phyloP scores from a whole-genome alignment of 2,329 filamentous ascomycete species.

The Pestalotiopsis sp. region DNA sequence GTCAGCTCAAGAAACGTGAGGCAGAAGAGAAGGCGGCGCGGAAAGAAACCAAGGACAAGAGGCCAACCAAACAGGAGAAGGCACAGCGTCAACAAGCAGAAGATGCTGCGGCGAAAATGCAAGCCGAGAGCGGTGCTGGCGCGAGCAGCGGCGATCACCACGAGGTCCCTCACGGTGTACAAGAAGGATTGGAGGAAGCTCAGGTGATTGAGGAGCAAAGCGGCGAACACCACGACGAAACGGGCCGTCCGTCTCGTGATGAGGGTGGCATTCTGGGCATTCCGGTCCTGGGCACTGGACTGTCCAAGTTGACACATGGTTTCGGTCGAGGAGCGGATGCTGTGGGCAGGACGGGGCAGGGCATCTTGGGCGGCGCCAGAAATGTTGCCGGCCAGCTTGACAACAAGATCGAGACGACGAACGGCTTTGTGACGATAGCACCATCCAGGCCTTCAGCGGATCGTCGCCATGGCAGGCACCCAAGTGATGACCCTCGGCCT shows the following conservation, averaged over 20 bases:
- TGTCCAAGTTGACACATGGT: conserved; percentile 53
- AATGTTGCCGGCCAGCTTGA: conserved; percentile 54
- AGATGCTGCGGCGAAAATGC: conserved; percentile 51
- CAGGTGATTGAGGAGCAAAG: conserved; percentile 29
- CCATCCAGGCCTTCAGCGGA: conserved; percentile 26
- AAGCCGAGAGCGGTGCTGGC: conserved; percentile 53
- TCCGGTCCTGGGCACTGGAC: conserved; percentile 36
- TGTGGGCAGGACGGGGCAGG: conserved; percentile 46
- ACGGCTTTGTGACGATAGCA: conserved; percentile 51
- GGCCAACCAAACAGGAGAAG: conserved; percentile 54
- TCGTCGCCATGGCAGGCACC: conserved; percentile 32
- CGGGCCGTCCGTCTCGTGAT: conserved; percentile 15
- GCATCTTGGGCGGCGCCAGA: conserved; percentile 47
- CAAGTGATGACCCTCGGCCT: conserved; percentile 33
- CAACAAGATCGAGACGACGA: conserved; percentile 54
- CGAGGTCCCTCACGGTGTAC: conserved; percentile 54
- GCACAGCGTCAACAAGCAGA: conserved; percentile 48
- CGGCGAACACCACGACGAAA: conserved; percentile 16
- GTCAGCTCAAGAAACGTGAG: conserved; percentile 69
- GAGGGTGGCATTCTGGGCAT: conserved; percentile 31
- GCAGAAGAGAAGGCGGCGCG: conserved; percentile 68
- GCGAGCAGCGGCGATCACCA: conserved; percentile 55
- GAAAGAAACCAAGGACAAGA: conserved; percentile 51
- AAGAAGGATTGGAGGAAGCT: conserved; percentile 34
- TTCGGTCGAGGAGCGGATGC: conserved; percentile 47